Base-by-base conservation (phyloP, 495 filamentous ascomycete species). In the Parachaetomium inaequale region DNA sequence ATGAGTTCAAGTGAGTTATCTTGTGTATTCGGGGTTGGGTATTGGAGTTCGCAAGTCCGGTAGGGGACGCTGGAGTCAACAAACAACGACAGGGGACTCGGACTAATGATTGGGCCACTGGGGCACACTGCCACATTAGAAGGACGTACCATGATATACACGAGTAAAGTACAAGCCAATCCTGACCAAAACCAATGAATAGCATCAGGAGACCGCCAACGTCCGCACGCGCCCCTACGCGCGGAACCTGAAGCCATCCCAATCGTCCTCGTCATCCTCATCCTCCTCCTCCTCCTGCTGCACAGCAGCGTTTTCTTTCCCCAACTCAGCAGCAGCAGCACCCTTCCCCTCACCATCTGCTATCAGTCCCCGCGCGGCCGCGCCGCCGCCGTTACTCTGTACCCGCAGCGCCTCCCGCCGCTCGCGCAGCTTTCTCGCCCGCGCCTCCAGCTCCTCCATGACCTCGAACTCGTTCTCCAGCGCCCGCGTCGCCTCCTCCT, bases 391-490 rank as follows among this genome's bases (percentile, higher is more conserved):
- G 63, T 67, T 14, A 60, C 71, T 17, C 64, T 69, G 25, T 65
- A 75, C 28, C 71, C 78, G 67, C 64, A 84, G 63, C 25, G 75
- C 79, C 63, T 84, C 84, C 42, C 86, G 73, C 50, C 78, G 85
- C 66, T 93, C 88, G 68, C 92, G 88, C 62, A 98, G 73, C 67
- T 80, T 84, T 67, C 81, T 78, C 8, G 96, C 89, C 42, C 93
- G 82, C 65, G 86, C 85, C 74, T 97, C 94, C 49, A 96, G 81
- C 57, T 85, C 85, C 70, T 94, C 91, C 93, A 98, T 97, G 70
- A 94, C 87, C 55, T 96, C 94, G 71, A 98, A 91, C 72, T 98
- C 94, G 60, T 89, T 87, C 72, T 93, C 87, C 59, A 97, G 72
- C 58, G 87, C 83, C 51, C 89, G 82, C 23, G 85, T 87, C 4